phyloP scores from a whole-genome alignment of 2,329 filamentous ascomycete genomes.

The Fusarium newnesense region DNA sequence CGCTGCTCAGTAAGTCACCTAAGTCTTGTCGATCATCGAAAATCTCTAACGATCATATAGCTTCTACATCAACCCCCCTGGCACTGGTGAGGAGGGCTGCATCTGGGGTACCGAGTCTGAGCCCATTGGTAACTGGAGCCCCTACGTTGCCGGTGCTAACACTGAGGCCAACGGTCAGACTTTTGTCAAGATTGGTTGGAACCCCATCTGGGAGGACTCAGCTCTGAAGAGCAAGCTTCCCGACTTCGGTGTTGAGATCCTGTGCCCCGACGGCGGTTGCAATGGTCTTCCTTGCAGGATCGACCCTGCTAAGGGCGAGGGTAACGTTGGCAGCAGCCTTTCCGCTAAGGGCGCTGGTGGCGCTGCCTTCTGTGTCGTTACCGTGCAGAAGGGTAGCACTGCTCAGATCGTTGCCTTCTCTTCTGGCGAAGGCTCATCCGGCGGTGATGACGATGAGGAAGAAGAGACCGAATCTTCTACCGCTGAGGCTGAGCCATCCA shows the following conservation, averaged over 20 bases:
- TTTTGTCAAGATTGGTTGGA: slow-evolving; percentile 80
- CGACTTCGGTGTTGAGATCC: slow-evolving; percentile 74
- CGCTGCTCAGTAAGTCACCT: slow-evolving; percentile 73
- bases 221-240: slow-evolving; percentile 67
- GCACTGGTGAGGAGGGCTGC: slow-evolving; percentile 71
- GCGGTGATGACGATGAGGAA: slow-evolving; percentile 31
- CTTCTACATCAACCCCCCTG: slow-evolving; percentile 83
- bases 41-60: slow-evolving; percentile 54
- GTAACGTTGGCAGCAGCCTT: slow-evolving; percentile 67
- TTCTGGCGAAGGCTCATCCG: slow-evolving; percentile 48
- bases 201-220: slow-evolving; percentile 75
- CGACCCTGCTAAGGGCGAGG: slow-evolving; percentile 67
- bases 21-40: slow-evolving; percentile 31
- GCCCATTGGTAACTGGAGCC: slow-evolving; percentile 79
- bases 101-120: slow-evolving; percentile 74
- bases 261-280: slow-evolving; percentile 73
- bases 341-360: slow-evolving; percentile 71
- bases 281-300: slow-evolving; percentile 80
- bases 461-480: slow-evolving; percentile 24
- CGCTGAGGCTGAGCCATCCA: slow-evolving; percentile 37
- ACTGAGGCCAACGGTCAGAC: slow-evolving; percentile 72
- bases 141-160: slow-evolving; percentile 82
- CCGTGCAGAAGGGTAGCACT: slow-evolving; percentile 71
- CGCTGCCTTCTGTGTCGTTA: slow-evolving; percentile 80
- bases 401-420: slow-evolving; percentile 75